A percentile compares a stretch with the other conserved stretches of the same genome.
These are phyloP conservation scores for Hymenoscyphus salicellus DNA, from an alignment of 2,329 filamentous ascomycete genomes.

Conservation along the genomic window DNA sequence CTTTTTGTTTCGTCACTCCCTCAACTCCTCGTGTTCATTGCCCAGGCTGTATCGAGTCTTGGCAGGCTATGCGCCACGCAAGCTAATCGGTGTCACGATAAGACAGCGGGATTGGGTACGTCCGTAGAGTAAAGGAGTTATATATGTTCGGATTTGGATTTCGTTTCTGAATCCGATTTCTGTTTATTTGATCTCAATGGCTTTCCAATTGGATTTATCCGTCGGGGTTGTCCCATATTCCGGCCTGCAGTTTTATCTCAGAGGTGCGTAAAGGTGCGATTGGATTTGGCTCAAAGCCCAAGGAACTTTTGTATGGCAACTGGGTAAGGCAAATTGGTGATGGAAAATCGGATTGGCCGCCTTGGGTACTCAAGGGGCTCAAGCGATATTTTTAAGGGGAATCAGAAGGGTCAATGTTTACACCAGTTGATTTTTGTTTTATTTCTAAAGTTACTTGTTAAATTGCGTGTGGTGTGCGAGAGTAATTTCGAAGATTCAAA, in stretches of 20 bases:
- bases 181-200: not conserved
- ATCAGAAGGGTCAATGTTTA: no score
- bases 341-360: not conserved
- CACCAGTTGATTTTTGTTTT: no score
- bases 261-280: not conserved
- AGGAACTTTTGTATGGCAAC: not conserved
- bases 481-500: no score
- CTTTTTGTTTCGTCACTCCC: not conserved
- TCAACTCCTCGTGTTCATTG: not conserved
- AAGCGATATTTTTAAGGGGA: no score
- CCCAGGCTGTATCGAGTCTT: not conserved
- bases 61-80: constrained; percentile 1
- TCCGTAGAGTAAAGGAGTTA: not conserved
- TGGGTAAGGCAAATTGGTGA: not conserved
- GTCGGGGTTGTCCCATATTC: not conserved
- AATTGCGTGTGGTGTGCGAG: no score
- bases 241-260: not conserved
- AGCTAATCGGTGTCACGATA: not conserved
- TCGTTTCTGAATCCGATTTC: not conserved
- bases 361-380: not conserved
- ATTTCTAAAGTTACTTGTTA: no score
- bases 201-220: not conserved
- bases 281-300: not conserved
- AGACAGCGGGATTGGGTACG: not conserved
- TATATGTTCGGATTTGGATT: not conserved